Percentiles rank a stretch among this genome's conserved stretches.
phyloP scores from a whole-genome alignment of 768 basidiomycete genomes.

The Strobilomyces confusus region DNA sequence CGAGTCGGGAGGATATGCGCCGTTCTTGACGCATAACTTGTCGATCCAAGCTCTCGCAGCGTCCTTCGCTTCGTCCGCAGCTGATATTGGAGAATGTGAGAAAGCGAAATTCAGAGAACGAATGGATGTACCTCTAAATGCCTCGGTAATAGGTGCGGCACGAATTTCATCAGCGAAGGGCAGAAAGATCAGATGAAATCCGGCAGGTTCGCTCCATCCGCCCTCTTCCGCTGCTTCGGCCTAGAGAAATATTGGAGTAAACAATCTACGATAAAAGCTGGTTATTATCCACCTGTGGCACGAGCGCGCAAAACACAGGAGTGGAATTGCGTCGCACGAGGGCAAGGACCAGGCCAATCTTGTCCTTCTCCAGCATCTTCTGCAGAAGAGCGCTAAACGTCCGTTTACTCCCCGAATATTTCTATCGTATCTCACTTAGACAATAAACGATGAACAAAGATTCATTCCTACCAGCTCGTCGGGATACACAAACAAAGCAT shows the following conservation, averaged over 20 bases:
- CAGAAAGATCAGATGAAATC: conserved; percentile 89
- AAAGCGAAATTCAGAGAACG: not conserved
- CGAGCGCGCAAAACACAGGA: conserved; percentile 76
- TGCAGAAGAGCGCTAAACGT: conserved; percentile 86
- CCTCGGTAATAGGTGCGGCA: conserved; percentile 64
- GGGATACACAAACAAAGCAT: conserved; percentile 88
- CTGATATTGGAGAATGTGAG: conserved; percentile 36
- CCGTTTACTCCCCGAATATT: conserved; percentile 86
- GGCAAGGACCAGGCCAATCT: conserved; percentile 74
- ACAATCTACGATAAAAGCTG: not conserved
- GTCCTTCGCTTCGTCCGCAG: conserved; percentile 62
- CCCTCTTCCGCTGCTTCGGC: conserved; percentile 66
- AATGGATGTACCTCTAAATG: conserved; percentile 49
- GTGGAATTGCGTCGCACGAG: conserved; percentile 66
- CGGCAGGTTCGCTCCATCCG: conserved; percentile 80
- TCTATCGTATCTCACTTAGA: conserved; percentile 32
- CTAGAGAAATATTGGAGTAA: conserved; percentile 32
- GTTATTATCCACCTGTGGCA: conserved; percentile 69
- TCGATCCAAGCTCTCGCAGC: conserved; percentile 71
- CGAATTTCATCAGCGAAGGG: conserved; percentile 96
- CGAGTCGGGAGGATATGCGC: conserved; percentile 82
- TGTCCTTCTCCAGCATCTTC: conserved; percentile 75
- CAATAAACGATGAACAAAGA: not conserved
- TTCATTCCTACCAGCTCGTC: conserved; percentile 65
- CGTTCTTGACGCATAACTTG: conserved; percentile 74